Evolutionary conservation across 2,329 filamentous ascomycete genomes (phyloP), one percentile per base, ranked within the genome.

Genomic region (Curvularia spicifera): DNA sequence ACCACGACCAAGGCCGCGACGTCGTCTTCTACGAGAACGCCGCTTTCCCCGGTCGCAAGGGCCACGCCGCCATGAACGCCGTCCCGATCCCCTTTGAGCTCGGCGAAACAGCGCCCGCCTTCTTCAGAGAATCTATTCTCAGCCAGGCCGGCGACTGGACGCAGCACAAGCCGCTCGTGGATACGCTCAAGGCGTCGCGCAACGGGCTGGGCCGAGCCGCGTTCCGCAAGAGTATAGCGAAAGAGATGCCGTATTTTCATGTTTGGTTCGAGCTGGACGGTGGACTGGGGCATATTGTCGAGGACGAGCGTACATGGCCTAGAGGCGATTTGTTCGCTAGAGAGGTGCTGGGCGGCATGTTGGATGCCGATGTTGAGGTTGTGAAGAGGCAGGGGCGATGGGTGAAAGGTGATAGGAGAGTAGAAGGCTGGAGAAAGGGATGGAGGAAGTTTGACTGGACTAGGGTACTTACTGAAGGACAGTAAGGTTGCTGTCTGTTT

Each of bases 21-120:
- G 93, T 98, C 9, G 82, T 99, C 62, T 99, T 99, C 79, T 99
- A 99, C 81, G 95, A 99, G 74, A 98, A 99, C 74, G 95, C 95
- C 2, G 93, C 93, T 0, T 82, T 87, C 13, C 93, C 93, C 1
- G 85, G 90, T 3, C 84, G 91, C 18, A 91, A 90, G 66, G 84
- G 86, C 58, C 95, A 99, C 77, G 95, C 95, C 0, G 89, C 92
- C 6, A 87, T 99, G 81, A 85, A 90, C 57, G 94, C 86, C 0
- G 88, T 97, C 0, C 94, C 96, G 1, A 87, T 99, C 26, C 94
- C 95, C 0, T 95, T 93, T 75, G 91, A 90, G 45, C 84, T 97
- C n/a, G 95, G 93, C 51, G 93, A 93, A 63, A 96, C 89, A 0
- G 92, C 93, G 0, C 93, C 95, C 0, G 94, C 94, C 0, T 98